These are phyloP conservation scores for Aspergillus panamensis DNA, from an alignment of 495 filamentous ascomycete species.

Conservation along the genomic window DNA sequence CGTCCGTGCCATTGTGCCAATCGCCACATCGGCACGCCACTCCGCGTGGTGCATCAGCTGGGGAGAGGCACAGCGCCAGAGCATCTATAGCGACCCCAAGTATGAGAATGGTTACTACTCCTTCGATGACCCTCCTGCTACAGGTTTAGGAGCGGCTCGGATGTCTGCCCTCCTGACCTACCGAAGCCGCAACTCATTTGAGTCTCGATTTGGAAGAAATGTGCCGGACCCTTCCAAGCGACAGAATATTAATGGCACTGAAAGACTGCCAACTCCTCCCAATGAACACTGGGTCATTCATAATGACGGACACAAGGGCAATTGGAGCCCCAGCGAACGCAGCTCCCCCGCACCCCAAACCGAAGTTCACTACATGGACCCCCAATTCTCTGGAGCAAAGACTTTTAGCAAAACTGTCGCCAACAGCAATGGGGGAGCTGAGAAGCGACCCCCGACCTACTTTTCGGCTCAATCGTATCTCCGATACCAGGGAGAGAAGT, in stretches of 20 bases:
- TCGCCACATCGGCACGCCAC: conserved; percentile 90
- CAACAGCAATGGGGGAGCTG: conserved; percentile 21
- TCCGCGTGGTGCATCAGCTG: conserved; percentile 99
- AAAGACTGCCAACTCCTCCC: conserved; percentile 59
- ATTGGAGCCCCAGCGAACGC: conserved; percentile 32
- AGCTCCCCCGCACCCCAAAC: conserved; percentile 27
- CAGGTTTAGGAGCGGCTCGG: conserved; percentile 88
- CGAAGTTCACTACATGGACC: conserved; percentile 57
- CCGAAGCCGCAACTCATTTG: conserved; percentile 92
- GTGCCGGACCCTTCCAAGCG: conserved; percentile 76
- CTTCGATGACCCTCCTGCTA: conserved; percentile 74
- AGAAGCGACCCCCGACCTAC: conserved; percentile 68
- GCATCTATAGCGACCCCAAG: conserved; percentile 97
- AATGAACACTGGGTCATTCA: conserved; percentile 92
- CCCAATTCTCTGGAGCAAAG: conserved; percentile 73
- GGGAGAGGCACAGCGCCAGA: conserved; percentile 96
- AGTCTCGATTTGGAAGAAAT: conserved; percentile 90
- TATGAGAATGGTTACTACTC: conserved; percentile 96
- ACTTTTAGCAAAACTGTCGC: conserved; percentile 35
- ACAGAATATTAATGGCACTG: conserved; percentile 70
- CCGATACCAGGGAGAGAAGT: conserved; percentile 95
- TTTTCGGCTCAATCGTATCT: conserved; percentile 98
- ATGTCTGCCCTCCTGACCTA: conserved; percentile 97
- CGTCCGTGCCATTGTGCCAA: conserved; percentile 84
- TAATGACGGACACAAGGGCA: conserved; percentile 83